Conservation (phyloP, 129 eudicot species). For the Flaveria brownii region DNA sequence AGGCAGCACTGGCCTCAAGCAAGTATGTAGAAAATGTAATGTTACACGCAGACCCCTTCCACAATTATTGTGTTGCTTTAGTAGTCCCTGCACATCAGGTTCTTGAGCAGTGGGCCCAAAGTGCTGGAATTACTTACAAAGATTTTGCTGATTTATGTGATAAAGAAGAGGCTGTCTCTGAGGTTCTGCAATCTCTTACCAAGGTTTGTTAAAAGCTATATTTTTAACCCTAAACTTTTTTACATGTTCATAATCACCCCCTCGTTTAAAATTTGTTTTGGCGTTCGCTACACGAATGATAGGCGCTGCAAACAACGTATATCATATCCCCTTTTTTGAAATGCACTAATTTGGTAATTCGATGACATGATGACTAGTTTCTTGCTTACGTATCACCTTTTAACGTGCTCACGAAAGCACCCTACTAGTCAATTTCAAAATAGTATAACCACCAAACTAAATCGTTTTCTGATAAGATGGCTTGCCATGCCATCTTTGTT, state of each 20-base stretch:
- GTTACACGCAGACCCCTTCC: conserved; percentile 91
- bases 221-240: not conserved
- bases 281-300: not conserved
- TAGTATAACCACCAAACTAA: not conserved
- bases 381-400: not conserved
- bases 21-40: conserved; percentile 75
- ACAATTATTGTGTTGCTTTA: conserved; percentile 73
- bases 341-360: not conserved
- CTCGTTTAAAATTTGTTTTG: not conserved
- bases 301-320: not conserved
- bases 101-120: conserved; percentile 85
- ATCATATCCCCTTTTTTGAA: not conserved
- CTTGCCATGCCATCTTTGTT: not conserved
- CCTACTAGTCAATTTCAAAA: not conserved
- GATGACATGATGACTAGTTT: not conserved
- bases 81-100: conserved; percentile 72
- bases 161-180: conserved; percentile 58
- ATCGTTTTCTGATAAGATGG: not conserved
- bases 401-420: not conserved
- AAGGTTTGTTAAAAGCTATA: conserved; percentile 51
- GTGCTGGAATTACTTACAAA: conserved; percentile 47
- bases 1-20: conserved; percentile 82
- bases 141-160: conserved; percentile 71
- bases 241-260: not conserved
- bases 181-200: conserved; percentile 73